phyloP scores from a whole-genome alignment of 139 green algal genomes.

The Eudorina sp. region DNA sequence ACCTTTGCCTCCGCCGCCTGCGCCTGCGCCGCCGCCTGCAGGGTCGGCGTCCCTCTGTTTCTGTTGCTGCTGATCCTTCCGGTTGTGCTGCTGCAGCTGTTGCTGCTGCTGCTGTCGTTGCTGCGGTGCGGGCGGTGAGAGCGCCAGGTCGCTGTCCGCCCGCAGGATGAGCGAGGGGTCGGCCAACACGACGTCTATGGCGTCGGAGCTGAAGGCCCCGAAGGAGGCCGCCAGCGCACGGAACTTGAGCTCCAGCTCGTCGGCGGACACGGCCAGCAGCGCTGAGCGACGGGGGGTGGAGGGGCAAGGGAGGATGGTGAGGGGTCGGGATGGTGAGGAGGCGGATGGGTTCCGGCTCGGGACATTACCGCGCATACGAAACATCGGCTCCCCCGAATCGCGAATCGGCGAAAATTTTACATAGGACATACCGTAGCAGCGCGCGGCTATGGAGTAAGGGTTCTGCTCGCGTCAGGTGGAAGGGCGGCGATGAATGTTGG shows the following conservation, averaged over 20 bases:
- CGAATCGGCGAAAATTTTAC: too few species aligned
- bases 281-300: not conserved
- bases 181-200: slow-evolving; percentile 44
- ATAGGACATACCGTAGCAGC: too few species aligned
- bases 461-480: too few species aligned
- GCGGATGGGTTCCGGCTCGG: too few species aligned
- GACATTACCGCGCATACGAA: too few species aligned
- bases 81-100: not conserved
- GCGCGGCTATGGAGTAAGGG: too few species aligned
- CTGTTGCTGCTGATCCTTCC: not conserved
- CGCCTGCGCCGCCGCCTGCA: not conserved
- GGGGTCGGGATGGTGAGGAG: too few species aligned
- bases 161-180: slow-evolving; percentile 43
- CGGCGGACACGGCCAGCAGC: slow-evolving; percentile 19
- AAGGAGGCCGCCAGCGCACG: slow-evolving; percentile 29
- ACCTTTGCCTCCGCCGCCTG: not conserved
- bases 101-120: not conserved
- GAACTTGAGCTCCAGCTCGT: slow-evolving; percentile 15
- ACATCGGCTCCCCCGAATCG: too few species aligned
- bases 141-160: not conserved
- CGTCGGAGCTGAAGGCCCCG: slow-evolving; percentile 41
- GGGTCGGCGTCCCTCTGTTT: not conserved
- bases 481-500: too few species aligned
- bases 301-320: not conserved
- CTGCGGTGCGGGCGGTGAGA: too few species aligned